phyloP scores from a whole-genome alignment of 805 yeast genomes.

The Nadsonia fulvescens region DNA sequence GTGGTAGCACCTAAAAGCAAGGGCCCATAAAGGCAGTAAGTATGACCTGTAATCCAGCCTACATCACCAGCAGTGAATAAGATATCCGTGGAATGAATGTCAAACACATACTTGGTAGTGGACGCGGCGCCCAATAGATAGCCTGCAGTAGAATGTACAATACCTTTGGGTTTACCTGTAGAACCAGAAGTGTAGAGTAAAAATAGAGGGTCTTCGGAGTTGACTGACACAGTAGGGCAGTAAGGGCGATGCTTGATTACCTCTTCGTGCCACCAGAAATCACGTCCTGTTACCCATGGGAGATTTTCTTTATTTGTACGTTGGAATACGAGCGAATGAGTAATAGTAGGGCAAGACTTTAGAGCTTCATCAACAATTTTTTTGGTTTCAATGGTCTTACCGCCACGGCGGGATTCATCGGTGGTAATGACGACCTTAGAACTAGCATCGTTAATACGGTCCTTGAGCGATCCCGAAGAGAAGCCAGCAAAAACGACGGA shows the following conservation, averaged over 20 bases:
- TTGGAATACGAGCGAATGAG: conserved; percentile 70
- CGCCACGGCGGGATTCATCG: conserved; percentile 92
- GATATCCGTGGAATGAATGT: conserved; percentile 73
- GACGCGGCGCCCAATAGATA: conserved; percentile 82
- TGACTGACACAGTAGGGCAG: conserved; percentile 72
- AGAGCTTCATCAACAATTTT: conserved; percentile 91
- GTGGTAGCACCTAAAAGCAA: conserved; percentile 76
- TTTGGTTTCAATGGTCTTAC: conserved; percentile 80
- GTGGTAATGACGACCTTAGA: conserved; percentile 79
- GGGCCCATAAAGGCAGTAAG: conserved; percentile 91
- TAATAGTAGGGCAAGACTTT: conserved; percentile 46
- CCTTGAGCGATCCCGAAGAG: conserved; percentile 79
- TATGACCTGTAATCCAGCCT: conserved; percentile 98
- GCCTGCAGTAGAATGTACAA: conserved; percentile 89
- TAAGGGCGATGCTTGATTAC: conserved; percentile 64
- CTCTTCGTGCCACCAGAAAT: conserved; percentile 93
- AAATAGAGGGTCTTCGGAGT: conserved; percentile 88
- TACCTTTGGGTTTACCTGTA: conserved; percentile 97
- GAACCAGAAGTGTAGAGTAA: conserved; percentile 94
- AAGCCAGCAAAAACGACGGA: conserved; percentile 96
- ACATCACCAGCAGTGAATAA: conserved; percentile 96
- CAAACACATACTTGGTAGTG: conserved; percentile 86
- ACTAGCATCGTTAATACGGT: conserved; percentile 77
- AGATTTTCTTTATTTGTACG: conserved; percentile 73
- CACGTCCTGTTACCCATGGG: conserved; percentile 64